phyloP scores from a whole-genome alignment of 768 basidiomycete genomes.

The Crepidotus variabilis region DNA sequence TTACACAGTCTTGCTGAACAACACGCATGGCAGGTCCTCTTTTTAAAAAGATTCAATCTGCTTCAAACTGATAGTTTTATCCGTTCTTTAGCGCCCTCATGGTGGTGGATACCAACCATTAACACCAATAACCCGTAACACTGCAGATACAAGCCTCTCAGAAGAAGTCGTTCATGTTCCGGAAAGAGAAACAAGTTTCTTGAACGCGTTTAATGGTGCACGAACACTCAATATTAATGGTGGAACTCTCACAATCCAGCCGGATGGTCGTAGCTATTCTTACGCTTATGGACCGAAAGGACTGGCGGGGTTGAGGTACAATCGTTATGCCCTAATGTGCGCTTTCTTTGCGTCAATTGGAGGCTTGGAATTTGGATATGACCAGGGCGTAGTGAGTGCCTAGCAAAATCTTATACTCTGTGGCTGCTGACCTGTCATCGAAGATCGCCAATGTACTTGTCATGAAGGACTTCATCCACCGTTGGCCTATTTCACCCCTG shows the following conservation, averaged over 20 bases:
- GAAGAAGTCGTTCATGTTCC: neutral
- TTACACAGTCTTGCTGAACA: too few species aligned
- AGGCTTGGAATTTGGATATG: slow-evolving; percentile 77
- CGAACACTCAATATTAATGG: slow-evolving; percentile 16
- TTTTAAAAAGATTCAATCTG: neutral
- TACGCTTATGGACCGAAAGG: slow-evolving; percentile 77
- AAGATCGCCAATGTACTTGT: slow-evolving; percentile 81
- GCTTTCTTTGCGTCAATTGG: slow-evolving; percentile 76
- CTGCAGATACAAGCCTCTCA: neutral
- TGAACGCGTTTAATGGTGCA: neutral
- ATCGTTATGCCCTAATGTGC: slow-evolving; percentile 62
- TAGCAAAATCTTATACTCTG: neutral
- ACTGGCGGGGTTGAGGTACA: slow-evolving; percentile 57
- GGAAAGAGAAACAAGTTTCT: neutral
- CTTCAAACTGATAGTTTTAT: neutral
- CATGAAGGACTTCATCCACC: slow-evolving; percentile 67
- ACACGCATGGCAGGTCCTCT: neutral
- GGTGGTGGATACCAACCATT: slow-evolving; percentile 17
- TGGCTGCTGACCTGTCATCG: neutral
- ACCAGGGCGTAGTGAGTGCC: slow-evolving; percentile 64
- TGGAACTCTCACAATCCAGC: slow-evolving; percentile 31
- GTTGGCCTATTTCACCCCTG: slow-evolving; percentile 69
- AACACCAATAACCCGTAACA: slow-evolving; percentile 13
- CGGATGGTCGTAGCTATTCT: slow-evolving; percentile 44
- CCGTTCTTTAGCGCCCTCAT: slow-evolving; percentile 7